Evolutionary conservation across 345 rosid genomes (phyloP), one percentile per base, ranked within the genome.

Genomic region (Zanthoxylum bungeanum): DNA sequence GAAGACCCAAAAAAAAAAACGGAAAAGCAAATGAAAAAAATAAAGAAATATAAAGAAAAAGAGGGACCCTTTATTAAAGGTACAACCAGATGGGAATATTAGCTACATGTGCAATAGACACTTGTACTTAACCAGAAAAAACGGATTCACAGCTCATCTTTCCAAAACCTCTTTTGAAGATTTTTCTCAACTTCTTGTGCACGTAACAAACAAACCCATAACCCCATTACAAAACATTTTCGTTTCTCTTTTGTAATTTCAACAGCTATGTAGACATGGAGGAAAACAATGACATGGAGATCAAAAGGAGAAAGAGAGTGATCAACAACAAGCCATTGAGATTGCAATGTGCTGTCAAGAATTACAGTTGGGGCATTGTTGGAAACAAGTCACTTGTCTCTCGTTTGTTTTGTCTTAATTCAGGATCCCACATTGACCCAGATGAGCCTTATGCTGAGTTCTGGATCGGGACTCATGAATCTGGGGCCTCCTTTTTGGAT

Each of bases 391-490:
- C 82, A 0, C 44, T 39, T 46, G 84, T 76, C 24, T 82, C 77
- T 9, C 75, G 79, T 71, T 66, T 80, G 7, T 71, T 47, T 44
- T 70, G 69, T 9, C 60, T 71, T 69, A 84, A 84, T 74, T 78
- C 78, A 19, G 70, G 75, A 44, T 69, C 81, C 22, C 25, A 21
- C 46, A 33, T 74, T 42, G 63, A 74, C 17, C 9, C 46, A 8
- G 67, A 78, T n/a, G 72, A 50, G 60, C 73, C 72, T 24, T 84
- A 76, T 65, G 85, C 94, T 0, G 92, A 85, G 77, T 75, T 87
- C 37, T 89, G 92, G 94, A 85, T 87, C 78, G 94, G 89, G 12
- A 89, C 91, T 57, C 83, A 83, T 62, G 73, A 40, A 52, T 83
- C 83, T 19, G 87, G 77, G n/a, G 79, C 85, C 0, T 76, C 85